A percentile compares a stretch with the other conserved stretches of the same genome.
These are phyloP conservation scores for Penicillium vulpinum DNA, from an alignment of 2,329 filamentous ascomycete genomes.

Conservation along the genomic window DNA sequence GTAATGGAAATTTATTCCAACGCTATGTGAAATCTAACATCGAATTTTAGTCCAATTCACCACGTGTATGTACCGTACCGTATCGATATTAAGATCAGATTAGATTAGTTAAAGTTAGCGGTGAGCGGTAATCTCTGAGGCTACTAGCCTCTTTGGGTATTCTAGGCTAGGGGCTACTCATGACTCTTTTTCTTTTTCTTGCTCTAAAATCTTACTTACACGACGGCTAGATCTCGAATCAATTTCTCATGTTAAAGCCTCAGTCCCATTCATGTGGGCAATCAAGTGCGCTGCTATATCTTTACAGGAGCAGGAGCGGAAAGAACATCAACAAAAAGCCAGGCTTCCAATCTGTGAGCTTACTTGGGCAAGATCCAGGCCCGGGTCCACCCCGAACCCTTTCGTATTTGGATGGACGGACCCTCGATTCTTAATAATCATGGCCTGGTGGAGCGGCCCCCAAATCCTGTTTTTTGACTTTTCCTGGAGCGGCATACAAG, in stretches of 20 bases:
- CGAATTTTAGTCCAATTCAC: too few relatives aligned
- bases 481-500: neutral
- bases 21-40: neutral
- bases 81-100: neutral
- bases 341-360: neutral
- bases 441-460: too few relatives aligned
- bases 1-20: neutral
- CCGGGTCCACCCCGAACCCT: neutral
- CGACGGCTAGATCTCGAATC: neutral
- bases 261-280: neutral
- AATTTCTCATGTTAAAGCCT: neutral
- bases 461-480: neutral
- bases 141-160: neutral
- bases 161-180: neutral
- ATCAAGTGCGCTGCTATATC: neutral
- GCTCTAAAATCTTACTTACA: too few relatives aligned
- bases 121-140: neutral
- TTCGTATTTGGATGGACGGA: neutral
- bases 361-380: neutral
- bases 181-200: too few relatives aligned
- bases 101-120: neutral
- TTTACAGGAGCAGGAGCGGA: neutral
- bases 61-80: neutral
- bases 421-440: neutral
- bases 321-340: neutral